Evolutionary conservation across 73 alveolate species (phyloP).

Genomic region (Chromera velia): DNA sequence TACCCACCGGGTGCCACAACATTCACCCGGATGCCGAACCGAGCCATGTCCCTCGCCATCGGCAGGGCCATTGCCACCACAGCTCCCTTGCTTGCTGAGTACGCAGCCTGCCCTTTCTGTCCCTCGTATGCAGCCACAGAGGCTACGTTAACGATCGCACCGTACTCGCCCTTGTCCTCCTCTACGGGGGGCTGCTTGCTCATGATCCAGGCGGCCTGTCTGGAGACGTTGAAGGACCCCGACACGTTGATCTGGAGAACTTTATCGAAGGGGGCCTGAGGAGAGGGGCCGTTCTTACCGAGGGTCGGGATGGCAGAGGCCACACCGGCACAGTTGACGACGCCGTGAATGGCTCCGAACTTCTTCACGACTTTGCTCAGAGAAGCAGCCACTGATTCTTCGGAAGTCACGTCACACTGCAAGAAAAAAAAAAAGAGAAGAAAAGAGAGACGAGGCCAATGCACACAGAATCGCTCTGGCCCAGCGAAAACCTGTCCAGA

Average conservation of each 20-base stretch:
- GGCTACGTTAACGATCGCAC: conserved; percentile 75
- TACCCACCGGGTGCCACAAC: conserved; percentile 80
- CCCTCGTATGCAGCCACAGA: conserved; percentile 83
- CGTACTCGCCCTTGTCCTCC: conserved; percentile 70
- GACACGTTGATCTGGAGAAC: conserved; percentile 73
- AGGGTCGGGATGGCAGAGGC: neutral
- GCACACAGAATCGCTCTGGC: too few relatives aligned
- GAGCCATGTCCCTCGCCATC: conserved; percentile 86
- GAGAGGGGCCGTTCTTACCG: neutral
- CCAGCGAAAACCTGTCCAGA: too few relatives aligned
- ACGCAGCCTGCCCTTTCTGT: conserved; percentile 73
- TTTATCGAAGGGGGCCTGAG: conserved; percentile 45
- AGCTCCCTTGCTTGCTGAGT: conserved; percentile 86
- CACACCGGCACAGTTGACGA: conserved; percentile 81
- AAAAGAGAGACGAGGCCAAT: too few relatives aligned
- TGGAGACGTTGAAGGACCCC: conserved; percentile 72
- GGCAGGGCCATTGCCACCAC: conserved; percentile 78
- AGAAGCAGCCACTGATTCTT: conserved; percentile 55
- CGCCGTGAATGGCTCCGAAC: conserved; percentile 64
- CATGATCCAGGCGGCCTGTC: conserved; percentile 65
- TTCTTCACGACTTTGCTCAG: conserved; percentile 53
- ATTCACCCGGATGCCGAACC: conserved; percentile 70
- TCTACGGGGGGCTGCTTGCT: conserved; percentile 44
- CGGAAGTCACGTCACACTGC: conserved; percentile 56
- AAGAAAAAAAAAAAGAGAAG: too few relatives aligned